A percentile compares a stretch with the other conserved stretches of the same genome.
Evolutionary conservation across 208 protist species (phyloP).

Genomic region (Crithidia acanthocephali): DNA sequence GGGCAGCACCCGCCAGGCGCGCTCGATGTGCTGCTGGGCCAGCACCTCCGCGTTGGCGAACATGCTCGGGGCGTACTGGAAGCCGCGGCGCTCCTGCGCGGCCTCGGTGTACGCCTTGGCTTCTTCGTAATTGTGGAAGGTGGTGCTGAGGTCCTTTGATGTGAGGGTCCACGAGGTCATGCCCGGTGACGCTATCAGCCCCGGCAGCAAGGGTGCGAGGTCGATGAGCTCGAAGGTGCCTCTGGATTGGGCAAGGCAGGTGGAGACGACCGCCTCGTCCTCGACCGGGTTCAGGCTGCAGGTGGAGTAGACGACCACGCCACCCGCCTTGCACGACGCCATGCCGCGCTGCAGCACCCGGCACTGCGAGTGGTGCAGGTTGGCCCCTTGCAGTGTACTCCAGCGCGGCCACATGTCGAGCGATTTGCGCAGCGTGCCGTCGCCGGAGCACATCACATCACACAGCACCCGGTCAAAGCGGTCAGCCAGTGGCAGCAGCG

Average conservation of each 20-base stretch:
- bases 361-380: constrained; percentile 87
- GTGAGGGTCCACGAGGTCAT: constrained; percentile 82
- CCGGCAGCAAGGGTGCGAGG: constrained; percentile 68
- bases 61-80: constrained; percentile 82
- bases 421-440: constrained; percentile 96
- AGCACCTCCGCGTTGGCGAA: constrained; percentile 64
- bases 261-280: constrained; percentile 94
- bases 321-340: constrained; percentile 78
- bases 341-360: constrained; percentile 85
- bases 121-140: constrained; percentile 60
- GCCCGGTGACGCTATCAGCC: constrained; percentile 74
- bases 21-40: constrained; percentile 73
- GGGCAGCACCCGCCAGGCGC: constrained; percentile 91
- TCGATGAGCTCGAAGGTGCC: constrained; percentile 89
- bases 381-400: constrained; percentile 79
- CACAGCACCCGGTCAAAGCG: constrained; percentile 93
- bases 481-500: constrained; percentile 54
- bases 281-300: constrained; percentile 96
- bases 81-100: constrained; percentile 37
- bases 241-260: constrained; percentile 67
- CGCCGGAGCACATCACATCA: constrained; percentile 96
- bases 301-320: constrained; percentile 95
- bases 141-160: constrained; percentile 61
- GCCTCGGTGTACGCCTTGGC: constrained; percentile 53
- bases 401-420: constrained; percentile 93